Evolutionary conservation across 2,329 filamentous ascomycete species (phyloP).

Genomic region (Lachnellula willkommii): DNA sequence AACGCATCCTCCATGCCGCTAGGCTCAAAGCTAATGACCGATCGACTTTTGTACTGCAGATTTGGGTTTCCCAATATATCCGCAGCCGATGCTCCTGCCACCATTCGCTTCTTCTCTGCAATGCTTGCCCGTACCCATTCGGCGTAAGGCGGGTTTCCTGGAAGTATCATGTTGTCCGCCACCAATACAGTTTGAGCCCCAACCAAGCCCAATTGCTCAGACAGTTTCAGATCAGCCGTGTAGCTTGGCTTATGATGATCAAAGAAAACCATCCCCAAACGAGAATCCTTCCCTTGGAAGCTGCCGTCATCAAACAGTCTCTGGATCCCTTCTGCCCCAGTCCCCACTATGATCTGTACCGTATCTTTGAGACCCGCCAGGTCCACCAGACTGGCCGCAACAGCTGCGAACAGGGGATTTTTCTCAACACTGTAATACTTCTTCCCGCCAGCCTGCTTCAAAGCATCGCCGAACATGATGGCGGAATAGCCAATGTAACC

Average conservation of each 20-base stretch:
- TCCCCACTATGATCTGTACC: conserved; percentile 64
- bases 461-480: conserved; percentile 64
- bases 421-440: conserved; percentile 65
- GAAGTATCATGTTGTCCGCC: conserved; percentile 65
- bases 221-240: conserved; percentile 65
- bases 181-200: conserved; percentile 41
- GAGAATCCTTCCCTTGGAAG: conserved; percentile 53
- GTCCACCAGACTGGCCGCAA: conserved; percentile 61
- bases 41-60: not conserved
- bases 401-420: conserved; percentile 64
- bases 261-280: conserved; percentile 57
- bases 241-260: conserved; percentile 76
- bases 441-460: conserved; percentile 40
- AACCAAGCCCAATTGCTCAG: conserved; percentile 54
- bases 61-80: not conserved
- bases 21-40: not conserved
- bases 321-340: conserved; percentile 56
- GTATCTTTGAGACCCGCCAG: conserved; percentile 64
- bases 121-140: conserved; percentile 62
- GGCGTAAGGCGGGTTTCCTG: conserved; percentile 62
- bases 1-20: not conserved
- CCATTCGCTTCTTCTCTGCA: conserved; percentile 49
- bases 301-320: conserved; percentile 49
- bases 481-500: conserved; percentile 80
- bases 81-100: not conserved